phyloP scores from a whole-genome alignment of 2,329 filamentous ascomycete genomes.

The Herpotrichia juniperi region DNA sequence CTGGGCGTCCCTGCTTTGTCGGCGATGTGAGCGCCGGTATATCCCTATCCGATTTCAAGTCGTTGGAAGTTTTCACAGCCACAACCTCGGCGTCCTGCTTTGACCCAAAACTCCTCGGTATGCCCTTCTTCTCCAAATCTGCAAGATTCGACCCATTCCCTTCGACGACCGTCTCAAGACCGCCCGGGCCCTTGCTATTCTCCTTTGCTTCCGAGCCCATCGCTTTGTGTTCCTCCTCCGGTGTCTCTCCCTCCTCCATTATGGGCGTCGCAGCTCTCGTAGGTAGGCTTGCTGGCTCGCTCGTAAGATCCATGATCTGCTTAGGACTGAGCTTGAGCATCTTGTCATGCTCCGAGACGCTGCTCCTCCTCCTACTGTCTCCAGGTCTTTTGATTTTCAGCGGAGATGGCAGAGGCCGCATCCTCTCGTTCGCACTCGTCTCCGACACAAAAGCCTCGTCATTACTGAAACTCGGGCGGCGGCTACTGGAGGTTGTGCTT shows the following conservation, averaged over 20 bases:
- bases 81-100: conserved; percentile 35
- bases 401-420: conserved; percentile 9
- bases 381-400: conserved; percentile 40
- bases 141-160: conserved; percentile 9
- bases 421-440: conserved; percentile 35
- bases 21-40: conserved; percentile 14
- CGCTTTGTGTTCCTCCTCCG: conserved; percentile 24
- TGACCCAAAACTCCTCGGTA: conserved; percentile 11
- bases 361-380: conserved; percentile 42
- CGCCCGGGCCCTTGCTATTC: conserved; percentile 24
- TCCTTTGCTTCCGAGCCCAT: conserved; percentile 19
- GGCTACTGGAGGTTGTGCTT: conserved; percentile 22
- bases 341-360: conserved; percentile 46
- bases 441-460: conserved; percentile 42
- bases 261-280: conserved; percentile 51
- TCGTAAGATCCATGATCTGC: conserved; percentile 61
- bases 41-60: neutral
- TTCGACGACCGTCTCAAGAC: conserved; percentile 27
- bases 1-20: conserved; percentile 33
- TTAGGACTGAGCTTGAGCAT: conserved; percentile 60
- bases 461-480: conserved; percentile 24
- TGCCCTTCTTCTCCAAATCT: conserved; percentile 14
- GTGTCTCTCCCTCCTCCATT: conserved; percentile 26
- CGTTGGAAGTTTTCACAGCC: conserved; percentile 27
- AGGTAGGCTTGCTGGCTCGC: conserved; percentile 61